Percentiles rank a stretch among this genome's conserved stretches.
These are phyloP conservation scores for Fusarium tuaranense DNA, from an alignment of 2,329 filamentous ascomycete genomes.

Conservation along the genomic window DNA sequence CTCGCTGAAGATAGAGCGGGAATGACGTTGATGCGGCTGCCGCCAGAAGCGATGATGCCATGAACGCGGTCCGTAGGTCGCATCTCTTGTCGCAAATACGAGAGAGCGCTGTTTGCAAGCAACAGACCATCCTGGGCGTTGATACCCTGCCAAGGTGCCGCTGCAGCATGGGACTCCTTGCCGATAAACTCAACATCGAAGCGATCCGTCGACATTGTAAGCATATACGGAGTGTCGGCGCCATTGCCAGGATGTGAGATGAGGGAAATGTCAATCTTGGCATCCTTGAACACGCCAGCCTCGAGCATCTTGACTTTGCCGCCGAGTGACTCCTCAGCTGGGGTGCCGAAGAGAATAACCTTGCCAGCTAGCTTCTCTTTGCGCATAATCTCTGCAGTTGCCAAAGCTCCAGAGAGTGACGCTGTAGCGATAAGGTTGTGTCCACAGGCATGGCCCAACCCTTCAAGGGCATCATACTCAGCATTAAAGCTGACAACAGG, in stretches of 20 bases:
- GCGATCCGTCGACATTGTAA: constrained; percentile 29
- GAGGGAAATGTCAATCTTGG: constrained; percentile 39
- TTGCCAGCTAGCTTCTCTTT: constrained; percentile 33
- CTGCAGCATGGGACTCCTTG: constrained; percentile 29
- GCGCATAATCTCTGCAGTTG: constrained; percentile 29
- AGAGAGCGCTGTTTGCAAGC: constrained; percentile 34
- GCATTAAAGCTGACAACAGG: constrained; percentile 57
- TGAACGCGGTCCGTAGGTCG: constrained; percentile 33
- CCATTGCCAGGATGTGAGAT: constrained; percentile 35
- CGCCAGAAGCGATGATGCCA: constrained; percentile 33
- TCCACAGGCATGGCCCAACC: constrained; percentile 35
- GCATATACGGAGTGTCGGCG: constrained; percentile 28
- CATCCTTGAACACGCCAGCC: constrained; percentile 27
- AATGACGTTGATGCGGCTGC: constrained; percentile 40
- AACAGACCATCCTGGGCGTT: constrained; percentile 40
- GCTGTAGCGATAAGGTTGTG: constrained; percentile 40
- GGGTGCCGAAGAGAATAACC: constrained; percentile 36
- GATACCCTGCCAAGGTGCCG: constrained; percentile 32
- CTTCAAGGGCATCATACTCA: constrained; percentile 47
- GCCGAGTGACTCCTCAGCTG: constrained; percentile 35
- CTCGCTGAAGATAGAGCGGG: constrained; percentile 67
- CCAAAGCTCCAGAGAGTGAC: constrained; percentile 29
- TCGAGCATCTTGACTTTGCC: constrained; percentile 40
- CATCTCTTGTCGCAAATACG: constrained; percentile 35
- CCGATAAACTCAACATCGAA: constrained; percentile 35